Evolutionary conservation across 305 asterid genomes (phyloP).

Genomic region (Fraxinus paxiana): DNA sequence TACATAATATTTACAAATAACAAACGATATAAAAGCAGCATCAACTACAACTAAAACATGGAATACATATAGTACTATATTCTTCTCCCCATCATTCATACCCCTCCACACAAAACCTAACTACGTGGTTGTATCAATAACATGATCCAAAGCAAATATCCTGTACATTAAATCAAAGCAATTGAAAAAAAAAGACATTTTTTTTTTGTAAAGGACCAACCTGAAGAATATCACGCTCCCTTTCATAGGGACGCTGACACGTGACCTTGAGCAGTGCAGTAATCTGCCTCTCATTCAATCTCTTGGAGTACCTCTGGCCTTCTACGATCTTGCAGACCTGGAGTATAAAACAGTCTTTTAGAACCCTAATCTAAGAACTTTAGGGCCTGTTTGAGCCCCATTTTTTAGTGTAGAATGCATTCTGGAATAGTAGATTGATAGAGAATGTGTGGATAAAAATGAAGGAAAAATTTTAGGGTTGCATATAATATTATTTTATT

Average conservation of each 20-base stretch:
- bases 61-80: neutral
- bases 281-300: slow-evolving; percentile 82
- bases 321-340: slow-evolving; percentile 92
- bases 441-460: neutral
- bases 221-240: slow-evolving; percentile 74
- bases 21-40: neutral
- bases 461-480: neutral
- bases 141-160: neutral
- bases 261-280: slow-evolving; percentile 84
- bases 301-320: slow-evolving; percentile 90
- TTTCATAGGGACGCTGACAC: slow-evolving; percentile 86
- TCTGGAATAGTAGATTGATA: neutral
- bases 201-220: slow-evolving; percentile 27
- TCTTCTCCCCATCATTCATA: neutral
- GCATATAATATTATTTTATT: neutral
- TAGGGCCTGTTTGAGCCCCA: neutral
- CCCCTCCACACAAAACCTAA: neutral
- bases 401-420: neutral
- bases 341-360: neutral
- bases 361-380: neutral
- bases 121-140: neutral
- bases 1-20: neutral
- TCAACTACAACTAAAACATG: neutral
- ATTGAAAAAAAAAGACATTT: neutral
- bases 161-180: neutral